These are phyloP conservation scores for Pyrenophora tritici-repentis DNA, from an alignment of 2,329 filamentous ascomycete species.

Conservation along the genomic window DNA sequence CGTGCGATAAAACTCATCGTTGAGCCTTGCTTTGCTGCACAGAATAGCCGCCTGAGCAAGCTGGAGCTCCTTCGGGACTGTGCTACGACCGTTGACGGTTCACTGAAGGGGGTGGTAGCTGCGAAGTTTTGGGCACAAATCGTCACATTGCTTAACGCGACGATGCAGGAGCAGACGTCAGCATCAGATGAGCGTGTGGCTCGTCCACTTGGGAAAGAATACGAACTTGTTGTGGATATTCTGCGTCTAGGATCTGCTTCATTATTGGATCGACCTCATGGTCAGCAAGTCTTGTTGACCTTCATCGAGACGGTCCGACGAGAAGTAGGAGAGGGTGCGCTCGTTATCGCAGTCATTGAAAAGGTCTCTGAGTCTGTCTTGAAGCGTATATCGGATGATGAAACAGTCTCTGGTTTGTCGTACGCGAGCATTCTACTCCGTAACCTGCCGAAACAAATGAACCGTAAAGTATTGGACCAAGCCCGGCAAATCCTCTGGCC, in stretches of 20 bases:
- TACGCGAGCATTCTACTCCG: constrained; percentile 45
- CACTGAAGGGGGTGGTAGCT: constrained; percentile 25
- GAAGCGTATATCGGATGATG: constrained; percentile 22
- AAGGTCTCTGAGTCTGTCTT: constrained; percentile 62
- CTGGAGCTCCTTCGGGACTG: constrained; percentile 49
- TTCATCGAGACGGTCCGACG: constrained; percentile 61
- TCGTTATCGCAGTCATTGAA: constrained; percentile 71
- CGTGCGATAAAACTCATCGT: constrained; percentile 56
- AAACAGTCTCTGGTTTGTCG: constrained; percentile 23
- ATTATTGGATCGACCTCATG: constrained; percentile 23
- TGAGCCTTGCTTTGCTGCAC: constrained; percentile 60
- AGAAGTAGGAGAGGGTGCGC: constrained; percentile 70
- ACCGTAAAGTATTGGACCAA: constrained; percentile 60
- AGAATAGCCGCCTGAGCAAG: constrained; percentile 42
- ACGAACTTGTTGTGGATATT: constrained; percentile 70
- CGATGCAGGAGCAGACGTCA: constrained; percentile 28
- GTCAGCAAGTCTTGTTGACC: constrained; percentile 58
- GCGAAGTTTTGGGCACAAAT: constrained; percentile 39
- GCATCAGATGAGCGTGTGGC: constrained; percentile 32
- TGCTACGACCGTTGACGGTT: constrained; percentile 26
- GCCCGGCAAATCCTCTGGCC: constrained; percentile 71
- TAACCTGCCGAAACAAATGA: constrained; percentile 49
- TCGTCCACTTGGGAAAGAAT: constrained; percentile 66
- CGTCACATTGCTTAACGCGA: constrained; percentile 25
- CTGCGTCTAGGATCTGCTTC: constrained; percentile 63